Percentiles rank a stretch among this genome's conserved stretches.
These are phyloP conservation scores for Ophiostoma sp. DNA, from an alignment of 2,329 filamentous ascomycete genomes.

Conservation along the genomic window DNA sequence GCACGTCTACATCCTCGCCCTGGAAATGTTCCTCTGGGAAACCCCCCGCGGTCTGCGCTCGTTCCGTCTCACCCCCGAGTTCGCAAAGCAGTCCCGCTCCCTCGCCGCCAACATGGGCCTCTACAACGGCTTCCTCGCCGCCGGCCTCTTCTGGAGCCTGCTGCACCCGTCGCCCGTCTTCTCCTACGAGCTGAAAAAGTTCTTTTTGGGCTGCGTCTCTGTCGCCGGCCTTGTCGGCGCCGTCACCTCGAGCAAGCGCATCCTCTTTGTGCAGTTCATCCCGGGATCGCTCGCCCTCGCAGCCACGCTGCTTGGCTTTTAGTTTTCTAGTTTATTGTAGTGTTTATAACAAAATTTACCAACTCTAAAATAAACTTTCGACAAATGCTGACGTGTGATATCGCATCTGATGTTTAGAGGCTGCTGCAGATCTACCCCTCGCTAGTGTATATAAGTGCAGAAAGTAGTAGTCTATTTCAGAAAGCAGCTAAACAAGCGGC, in stretches of 20 bases:
- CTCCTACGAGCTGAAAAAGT: constrained; percentile 42
- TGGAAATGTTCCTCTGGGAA: constrained; percentile 50
- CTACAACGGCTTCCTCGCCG: constrained; percentile 51
- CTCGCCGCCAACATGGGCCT: constrained; percentile 49
- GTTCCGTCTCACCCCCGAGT: constrained; percentile 43
- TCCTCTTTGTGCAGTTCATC: constrained; percentile 42
- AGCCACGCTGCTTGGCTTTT: constrained; percentile 29
- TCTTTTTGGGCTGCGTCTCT: constrained; percentile 44
- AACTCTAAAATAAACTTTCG: too few relatives aligned
- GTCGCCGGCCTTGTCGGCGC: constrained; percentile 45
- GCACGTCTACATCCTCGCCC: constrained; percentile 46
- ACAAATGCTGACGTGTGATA: too few relatives aligned
- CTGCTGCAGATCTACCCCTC: neutral
- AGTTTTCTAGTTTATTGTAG: neutral
- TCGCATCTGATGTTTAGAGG: too few relatives aligned
- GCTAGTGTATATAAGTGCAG: neutral
- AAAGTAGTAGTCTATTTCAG: neutral
- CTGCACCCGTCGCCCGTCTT: constrained; percentile 42
- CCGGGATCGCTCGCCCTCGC: constrained; percentile 35
- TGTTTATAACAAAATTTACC: too few relatives aligned
- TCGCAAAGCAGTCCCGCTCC: constrained; percentile 41
- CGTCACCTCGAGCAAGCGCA: constrained; percentile 38
- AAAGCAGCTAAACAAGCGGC: neutral
- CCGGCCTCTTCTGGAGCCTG: constrained; percentile 45
- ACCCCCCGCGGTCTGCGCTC: constrained; percentile 42